phyloP scores from a whole-genome alignment of 805 yeast species.

The Blastobotrys mokoenaii region DNA sequence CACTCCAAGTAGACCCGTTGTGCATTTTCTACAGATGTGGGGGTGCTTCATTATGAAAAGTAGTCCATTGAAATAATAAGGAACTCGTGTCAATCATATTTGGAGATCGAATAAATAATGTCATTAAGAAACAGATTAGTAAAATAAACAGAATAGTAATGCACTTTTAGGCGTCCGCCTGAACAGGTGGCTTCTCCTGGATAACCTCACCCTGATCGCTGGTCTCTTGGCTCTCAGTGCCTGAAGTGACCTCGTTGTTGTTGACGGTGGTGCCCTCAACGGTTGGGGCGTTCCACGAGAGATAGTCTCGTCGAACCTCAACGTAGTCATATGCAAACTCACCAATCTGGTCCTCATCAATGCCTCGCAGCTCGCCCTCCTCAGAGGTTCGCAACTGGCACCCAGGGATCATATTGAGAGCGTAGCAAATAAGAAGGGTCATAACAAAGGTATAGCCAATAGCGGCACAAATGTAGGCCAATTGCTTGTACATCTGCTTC shows the following conservation, averaged over 20 bases:
- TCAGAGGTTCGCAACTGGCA: constrained; percentile 71
- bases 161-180: no score
- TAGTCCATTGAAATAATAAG: no score
- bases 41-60: no score
- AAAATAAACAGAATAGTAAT: no score
- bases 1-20: no score
- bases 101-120: no score
- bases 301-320: constrained; percentile 84
- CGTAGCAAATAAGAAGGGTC: constrained; percentile 68
- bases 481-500: constrained; percentile 84
- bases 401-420: constrained; percentile 72
- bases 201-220: no score
- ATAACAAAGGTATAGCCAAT: constrained; percentile 68
- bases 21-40: no score
- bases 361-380: constrained; percentile 78
- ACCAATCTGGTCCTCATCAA: constrained; percentile 96
- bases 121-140: no score
- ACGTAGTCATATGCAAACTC: constrained; percentile 98
- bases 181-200: no score
- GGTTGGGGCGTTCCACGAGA: constrained; percentile 34
- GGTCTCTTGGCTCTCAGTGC: no score
- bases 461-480: constrained; percentile 72
- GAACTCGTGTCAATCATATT: no score
- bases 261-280: constrained; percentile 2
- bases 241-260: neutral